phyloP scores from a whole-genome alignment of 2,329 filamentous ascomycete genomes.

The Dothistroma pini region DNA sequence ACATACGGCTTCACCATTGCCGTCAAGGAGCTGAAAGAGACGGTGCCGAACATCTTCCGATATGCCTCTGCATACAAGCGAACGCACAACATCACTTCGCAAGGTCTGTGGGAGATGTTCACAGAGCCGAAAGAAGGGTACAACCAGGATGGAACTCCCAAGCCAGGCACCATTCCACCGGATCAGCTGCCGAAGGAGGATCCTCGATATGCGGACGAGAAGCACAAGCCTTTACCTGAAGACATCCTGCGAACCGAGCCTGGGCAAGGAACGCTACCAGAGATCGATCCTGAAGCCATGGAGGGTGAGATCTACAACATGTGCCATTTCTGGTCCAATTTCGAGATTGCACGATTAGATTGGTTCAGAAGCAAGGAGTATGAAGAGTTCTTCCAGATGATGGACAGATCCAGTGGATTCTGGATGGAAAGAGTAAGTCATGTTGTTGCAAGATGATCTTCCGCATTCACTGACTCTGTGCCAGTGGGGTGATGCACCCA shows the following conservation, averaged over 20 bases:
- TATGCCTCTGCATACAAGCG: conserved; percentile 99
- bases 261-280: conserved; percentile 64
- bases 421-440: conserved; percentile 91
- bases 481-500: conserved; percentile 97
- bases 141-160: conserved; percentile 49
- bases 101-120: conserved; percentile 99
- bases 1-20: conserved; percentile 99
- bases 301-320: conserved; percentile 99
- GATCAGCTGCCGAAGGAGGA: conserved; percentile 47
- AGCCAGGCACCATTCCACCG: conserved; percentile 36
- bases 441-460: neutral
- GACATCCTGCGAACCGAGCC: conserved; percentile 76
- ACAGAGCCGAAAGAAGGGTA: conserved; percentile 69
- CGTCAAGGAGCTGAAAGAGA: conserved; percentile 96
- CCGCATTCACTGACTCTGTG: conserved; percentile 34
- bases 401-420: conserved; percentile 96
- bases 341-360: conserved; percentile 90
- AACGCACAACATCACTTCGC: conserved; percentile 80
- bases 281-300: conserved; percentile 90
- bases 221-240: conserved; percentile 68
- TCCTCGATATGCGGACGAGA: conserved; percentile 60
- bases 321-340: conserved; percentile 99
- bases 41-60: conserved; percentile 96
- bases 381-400: conserved; percentile 97
- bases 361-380: conserved; percentile 98